Evolutionary conservation across 163 green algal genomes (phyloP).

Genomic region (Scenedesmus sp.): DNA sequence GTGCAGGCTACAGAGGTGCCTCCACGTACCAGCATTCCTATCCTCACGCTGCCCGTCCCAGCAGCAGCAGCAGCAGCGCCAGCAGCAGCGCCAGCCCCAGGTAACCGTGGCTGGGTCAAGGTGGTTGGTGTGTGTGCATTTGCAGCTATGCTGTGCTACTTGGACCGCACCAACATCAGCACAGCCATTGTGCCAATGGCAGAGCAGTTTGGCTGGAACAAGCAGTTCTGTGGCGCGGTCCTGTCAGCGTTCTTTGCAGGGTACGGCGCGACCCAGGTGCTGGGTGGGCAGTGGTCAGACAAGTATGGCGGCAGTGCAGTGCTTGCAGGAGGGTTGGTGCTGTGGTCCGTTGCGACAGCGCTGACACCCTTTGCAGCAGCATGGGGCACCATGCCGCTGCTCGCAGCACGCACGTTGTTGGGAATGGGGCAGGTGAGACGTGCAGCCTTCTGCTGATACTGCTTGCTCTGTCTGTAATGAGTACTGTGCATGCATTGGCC

Average conservation of each 20-base stretch:
- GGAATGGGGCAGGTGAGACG: constrained; percentile 72
- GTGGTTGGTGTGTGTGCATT: constrained; percentile 39
- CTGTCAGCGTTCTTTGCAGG: constrained; percentile 85
- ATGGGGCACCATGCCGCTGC: constrained; percentile 67
- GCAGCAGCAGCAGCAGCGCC: constrained; percentile 21
- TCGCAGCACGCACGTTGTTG: constrained; percentile 74
- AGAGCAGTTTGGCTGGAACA: constrained; percentile 73
- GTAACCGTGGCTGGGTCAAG: constrained; percentile 17
- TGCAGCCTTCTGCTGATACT: not conserved
- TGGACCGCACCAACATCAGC: constrained; percentile 73
- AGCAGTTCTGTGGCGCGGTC: constrained; percentile 70
- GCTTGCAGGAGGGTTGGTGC: constrained; percentile 72
- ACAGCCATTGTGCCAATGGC: constrained; percentile 90
- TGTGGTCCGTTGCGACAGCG: constrained; percentile 79
- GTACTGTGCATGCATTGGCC: too few species aligned
- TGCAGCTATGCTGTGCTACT: constrained; percentile 46
- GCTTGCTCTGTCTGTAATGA: not conserved
- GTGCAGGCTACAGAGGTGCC: not conserved
- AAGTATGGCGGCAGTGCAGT: constrained; percentile 78
- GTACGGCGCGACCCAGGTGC: constrained; percentile 70
- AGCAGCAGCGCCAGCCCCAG: not conserved
- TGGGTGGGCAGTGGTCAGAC: constrained; percentile 73
- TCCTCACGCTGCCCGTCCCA: too few species aligned
- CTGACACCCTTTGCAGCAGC: constrained; percentile 74
- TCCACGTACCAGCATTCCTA: not conserved